phyloP scores from a whole-genome alignment of 768 basidiomycete genomes.

The Lactifluus subvellereus region DNA sequence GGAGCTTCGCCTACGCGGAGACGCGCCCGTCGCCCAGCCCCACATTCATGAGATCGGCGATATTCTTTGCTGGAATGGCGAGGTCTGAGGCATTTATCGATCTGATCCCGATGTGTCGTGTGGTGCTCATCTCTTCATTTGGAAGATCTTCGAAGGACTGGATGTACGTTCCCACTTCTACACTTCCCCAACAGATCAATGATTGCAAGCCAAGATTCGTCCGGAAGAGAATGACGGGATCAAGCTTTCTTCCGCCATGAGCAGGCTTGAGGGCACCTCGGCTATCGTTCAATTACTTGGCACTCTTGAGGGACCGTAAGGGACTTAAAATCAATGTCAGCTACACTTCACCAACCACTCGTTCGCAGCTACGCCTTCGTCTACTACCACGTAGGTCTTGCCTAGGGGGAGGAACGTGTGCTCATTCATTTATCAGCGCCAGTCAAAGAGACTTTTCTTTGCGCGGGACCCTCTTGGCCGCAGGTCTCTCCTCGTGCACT shows the following conservation, averaged over 20 bases:
- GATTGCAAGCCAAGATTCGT: constrained; percentile 39
- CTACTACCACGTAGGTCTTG: constrained; percentile 58
- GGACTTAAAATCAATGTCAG: constrained; percentile 15
- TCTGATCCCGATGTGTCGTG: background rate
- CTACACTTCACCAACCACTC: constrained; percentile 1
- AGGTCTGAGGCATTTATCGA: constrained; percentile 39
- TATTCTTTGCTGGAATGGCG: constrained; percentile 82
- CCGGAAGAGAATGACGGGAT: constrained; percentile 68
- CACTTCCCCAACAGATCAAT: background rate
- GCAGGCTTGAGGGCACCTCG: constrained; percentile 27
- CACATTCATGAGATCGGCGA: constrained; percentile 47
- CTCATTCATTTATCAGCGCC: constrained; percentile 33
- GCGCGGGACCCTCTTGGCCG: constrained; percentile 81
- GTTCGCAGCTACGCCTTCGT: constrained; percentile 67
- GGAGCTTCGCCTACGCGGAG: constrained; percentile 69
- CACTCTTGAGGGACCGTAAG: constrained; percentile 78
- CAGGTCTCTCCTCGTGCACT: constrained; percentile 73
- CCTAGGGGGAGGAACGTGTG: background rate
- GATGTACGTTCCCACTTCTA: constrained; percentile 41
- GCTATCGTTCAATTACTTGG: constrained; percentile 50
- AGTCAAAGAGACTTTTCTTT: constrained; percentile 52
- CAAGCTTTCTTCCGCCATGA: constrained; percentile 40
- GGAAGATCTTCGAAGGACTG: constrained; percentile 72
- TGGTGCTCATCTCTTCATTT: background rate
- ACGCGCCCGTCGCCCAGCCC: constrained; percentile 55